Percentiles rank a stretch among this genome's conserved stretches.
Evolutionary conservation across 2,329 filamentous ascomycete genomes (phyloP).

Genomic region (Ophiostoma perfectum): DNA sequence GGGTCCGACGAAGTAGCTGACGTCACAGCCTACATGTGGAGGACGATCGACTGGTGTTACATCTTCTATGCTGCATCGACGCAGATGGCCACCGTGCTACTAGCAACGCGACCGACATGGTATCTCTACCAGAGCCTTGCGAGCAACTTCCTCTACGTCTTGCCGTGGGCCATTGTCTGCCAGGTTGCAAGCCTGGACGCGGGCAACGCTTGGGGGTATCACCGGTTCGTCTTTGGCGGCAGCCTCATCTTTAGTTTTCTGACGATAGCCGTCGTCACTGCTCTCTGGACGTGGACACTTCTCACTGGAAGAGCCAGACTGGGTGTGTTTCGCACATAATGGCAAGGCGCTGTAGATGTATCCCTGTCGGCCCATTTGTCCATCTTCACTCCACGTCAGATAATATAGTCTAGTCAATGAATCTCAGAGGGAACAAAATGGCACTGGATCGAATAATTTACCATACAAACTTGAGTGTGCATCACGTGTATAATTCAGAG

Average conservation of each 20-base stretch:
- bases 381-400: no score
- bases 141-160: slow-evolving; percentile 62
- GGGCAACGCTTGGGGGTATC: slow-evolving; percentile 60
- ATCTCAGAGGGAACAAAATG: no score
- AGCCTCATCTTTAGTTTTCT: slow-evolving; percentile 63
- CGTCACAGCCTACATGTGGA: slow-evolving; percentile 62
- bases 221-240: slow-evolving; percentile 61
- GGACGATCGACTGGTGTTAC: slow-evolving; percentile 60
- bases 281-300: slow-evolving; percentile 48
- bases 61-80: slow-evolving; percentile 62
- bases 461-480: no score
- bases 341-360: no score
- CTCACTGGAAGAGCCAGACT: slow-evolving; percentile 33
- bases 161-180: slow-evolving; percentile 65
- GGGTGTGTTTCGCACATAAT: not conserved
- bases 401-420: no score
- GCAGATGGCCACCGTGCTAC: slow-evolving; percentile 58
- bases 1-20: slow-evolving; percentile 50
- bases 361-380: no score
- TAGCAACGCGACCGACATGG: slow-evolving; percentile 60
- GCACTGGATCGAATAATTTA: no score
- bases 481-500: no score
- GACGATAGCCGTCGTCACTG: slow-evolving; percentile 47
- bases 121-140: slow-evolving; percentile 62
- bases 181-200: slow-evolving; percentile 44